Evolutionary conservation across 1,139 yeast genomes (phyloP).

Genomic region (Schwanniomyces etchellsii): DNA sequence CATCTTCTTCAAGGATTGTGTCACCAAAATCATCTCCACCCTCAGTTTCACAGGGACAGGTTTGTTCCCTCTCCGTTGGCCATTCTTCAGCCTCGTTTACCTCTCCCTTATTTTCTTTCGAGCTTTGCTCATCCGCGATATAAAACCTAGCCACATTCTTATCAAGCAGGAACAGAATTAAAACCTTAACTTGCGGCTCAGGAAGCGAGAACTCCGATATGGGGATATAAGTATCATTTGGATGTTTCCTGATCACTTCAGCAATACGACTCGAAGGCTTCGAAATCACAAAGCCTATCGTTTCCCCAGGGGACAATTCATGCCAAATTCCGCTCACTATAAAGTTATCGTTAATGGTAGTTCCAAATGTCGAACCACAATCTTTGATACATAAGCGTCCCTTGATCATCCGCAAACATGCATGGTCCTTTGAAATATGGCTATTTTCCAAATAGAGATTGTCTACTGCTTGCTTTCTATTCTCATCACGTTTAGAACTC

Average conservation of each 20-base stretch:
- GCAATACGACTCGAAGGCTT: constrained; percentile 21
- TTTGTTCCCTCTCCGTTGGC: too few relatives aligned
- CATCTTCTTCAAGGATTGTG: background rate
- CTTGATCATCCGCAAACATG: constrained; percentile 9
- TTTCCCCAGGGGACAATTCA: constrained; percentile 18
- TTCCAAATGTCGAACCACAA: constrained; percentile 35
- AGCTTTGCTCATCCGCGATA: background rate
- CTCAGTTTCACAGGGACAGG: background rate
- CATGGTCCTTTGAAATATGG: constrained; percentile 33
- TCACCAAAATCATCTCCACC: background rate
- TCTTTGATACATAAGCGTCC: constrained; percentile 24
- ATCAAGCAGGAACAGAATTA: too few relatives aligned
- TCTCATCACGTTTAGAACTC: constrained; percentile 22
- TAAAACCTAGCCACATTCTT: background rate
- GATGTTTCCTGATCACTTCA: constrained; percentile 10
- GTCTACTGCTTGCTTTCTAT: constrained; percentile 17
- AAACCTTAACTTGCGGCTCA: too few relatives aligned
- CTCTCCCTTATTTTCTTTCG: background rate
- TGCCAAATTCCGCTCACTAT: constrained; percentile 16
- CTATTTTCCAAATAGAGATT: constrained; percentile 27
- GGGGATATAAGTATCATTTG: constrained; percentile 10
- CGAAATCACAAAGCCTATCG: constrained; percentile 27
- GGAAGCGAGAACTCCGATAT: constrained; percentile 20
- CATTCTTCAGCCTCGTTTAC: too few relatives aligned
- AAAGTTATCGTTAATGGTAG: constrained; percentile 24